phyloP scores from a whole-genome alignment of 345 rosid genomes.

The Syzygium jambos region DNA sequence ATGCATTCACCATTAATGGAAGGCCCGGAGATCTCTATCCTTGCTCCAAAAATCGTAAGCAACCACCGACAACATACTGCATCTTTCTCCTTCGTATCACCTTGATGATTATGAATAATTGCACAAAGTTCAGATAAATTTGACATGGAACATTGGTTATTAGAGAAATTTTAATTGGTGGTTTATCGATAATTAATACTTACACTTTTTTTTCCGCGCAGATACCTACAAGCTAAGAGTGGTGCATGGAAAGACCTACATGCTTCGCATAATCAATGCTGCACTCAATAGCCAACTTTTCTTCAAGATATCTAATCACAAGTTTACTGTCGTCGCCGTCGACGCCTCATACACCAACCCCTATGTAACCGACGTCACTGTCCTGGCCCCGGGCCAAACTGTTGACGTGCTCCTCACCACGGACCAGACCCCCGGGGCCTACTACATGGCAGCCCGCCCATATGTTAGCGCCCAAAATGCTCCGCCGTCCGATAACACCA shows the following conservation, averaged over 20 bases:
- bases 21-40: slow-evolving; percentile 69
- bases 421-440: slow-evolving; percentile 1
- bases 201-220: neutral
- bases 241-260: slow-evolving; percentile 1
- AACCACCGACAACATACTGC: neutral
- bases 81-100: neutral
- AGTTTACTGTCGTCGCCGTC: slow-evolving; percentile 7
- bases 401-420: slow-evolving; percentile 13
- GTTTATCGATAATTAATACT: too few relatives aligned
- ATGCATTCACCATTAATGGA: slow-evolving; percentile 83
- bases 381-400: slow-evolving; percentile 11
- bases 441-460: slow-evolving; percentile 8
- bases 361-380: neutral
- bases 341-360: slow-evolving; percentile 18
- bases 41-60: slow-evolving; percentile 60
- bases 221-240: neutral
- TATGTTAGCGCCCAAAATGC: slow-evolving; percentile 1
- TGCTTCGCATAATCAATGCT: slow-evolving; percentile 13
- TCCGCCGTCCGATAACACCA: slow-evolving; percentile 6
- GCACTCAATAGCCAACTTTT: slow-evolving; percentile 6
- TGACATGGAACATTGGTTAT: too few relatives aligned
- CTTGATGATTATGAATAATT: neutral
- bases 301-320: slow-evolving; percentile 10
- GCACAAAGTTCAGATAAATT: too few relatives aligned
- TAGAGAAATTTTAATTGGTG: too few relatives aligned